Evolutionary conservation across 148 eudicot species (phyloP).

Genomic region (Silene conica): DNA sequence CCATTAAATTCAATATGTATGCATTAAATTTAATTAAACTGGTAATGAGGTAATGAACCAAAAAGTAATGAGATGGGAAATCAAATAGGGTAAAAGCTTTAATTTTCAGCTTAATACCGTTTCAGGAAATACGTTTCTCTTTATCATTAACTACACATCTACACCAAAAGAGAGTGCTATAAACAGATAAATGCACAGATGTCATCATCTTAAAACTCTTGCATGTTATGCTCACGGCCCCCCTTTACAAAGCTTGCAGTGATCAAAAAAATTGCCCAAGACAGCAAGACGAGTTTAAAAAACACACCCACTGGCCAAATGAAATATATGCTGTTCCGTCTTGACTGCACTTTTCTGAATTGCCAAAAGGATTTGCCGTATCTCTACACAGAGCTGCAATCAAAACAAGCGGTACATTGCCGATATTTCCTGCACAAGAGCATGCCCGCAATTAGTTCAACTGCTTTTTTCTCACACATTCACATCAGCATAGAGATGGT

Average conservation of each 20-base stretch:
- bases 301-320: slow-evolving; percentile 95
- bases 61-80: neutral
- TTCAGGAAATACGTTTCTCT: neutral
- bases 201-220: neutral
- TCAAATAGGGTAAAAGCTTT: neutral
- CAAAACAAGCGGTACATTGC: slow-evolving; percentile 94
- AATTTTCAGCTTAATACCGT: neutral
- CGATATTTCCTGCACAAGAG: slow-evolving; percentile 77
- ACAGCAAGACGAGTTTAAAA: neutral
- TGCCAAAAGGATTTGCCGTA: slow-evolving; percentile 84
- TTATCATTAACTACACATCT: neutral
- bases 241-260: neutral
- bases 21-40: too few relatives aligned
- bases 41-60: too few relatives aligned
- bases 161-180: neutral
- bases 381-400: slow-evolving; percentile 94
- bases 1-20: too few relatives aligned
- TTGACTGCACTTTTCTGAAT: slow-evolving; percentile 71
- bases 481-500: neutral
- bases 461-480: neutral
- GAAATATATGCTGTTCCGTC: slow-evolving; percentile 98
- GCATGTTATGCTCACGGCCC: neutral
- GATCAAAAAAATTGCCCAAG: neutral
- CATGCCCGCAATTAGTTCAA: neutral
- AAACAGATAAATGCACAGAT: neutral